Evolutionary conservation across 176 grass and related monocot species (phyloP), one percentile per base, ranked within the genome.

Genomic region (Eragrostis nindensis): DNA sequence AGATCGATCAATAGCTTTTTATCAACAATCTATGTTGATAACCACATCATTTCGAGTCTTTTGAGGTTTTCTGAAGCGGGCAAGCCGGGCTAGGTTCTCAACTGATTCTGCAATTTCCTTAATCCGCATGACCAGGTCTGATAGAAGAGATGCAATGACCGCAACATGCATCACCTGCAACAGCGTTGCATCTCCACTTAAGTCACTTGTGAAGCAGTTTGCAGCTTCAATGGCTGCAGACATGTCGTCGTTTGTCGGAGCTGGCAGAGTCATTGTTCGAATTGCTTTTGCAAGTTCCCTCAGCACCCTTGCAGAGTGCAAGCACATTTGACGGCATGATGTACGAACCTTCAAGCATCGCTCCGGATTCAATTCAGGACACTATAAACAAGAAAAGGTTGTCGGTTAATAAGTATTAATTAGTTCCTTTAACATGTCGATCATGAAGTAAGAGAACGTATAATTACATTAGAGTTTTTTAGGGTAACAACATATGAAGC

Each of bases 301-400:
- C 5, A 98, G 76, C 21, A 78, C 83, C 66, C 89, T 89, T 6
- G 92, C 95, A 25, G 86, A 94, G 74, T 87, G 74, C 40, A 71
- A 83, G 83, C 90, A 85, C 83, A 98, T 94, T 70, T 91, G 83
- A n/a, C 42, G 17, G 67, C 95, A 98, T 19, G 86, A 70, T 4
- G 45, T 77, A 68, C 82, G 73, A 38, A 98, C 66, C 80, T 80
- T 79, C 12, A 56, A 50, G n/a, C 59, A 69, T 4, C 87, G 80
- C 68, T 98, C 92, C 0, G 74, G 42, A 67, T 89, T 65, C 3
- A 68, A 71, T 40, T 83, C 74, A 63, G 80, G 83, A 46, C 83
- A 71, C 90, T 95, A 70, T 47, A 24, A 52, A 8, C 36, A 83
- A 52, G 43, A 46, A 83, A 54, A 24, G 6, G 2, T 0, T 25